Evolutionary conservation across 2,329 filamentous ascomycete genomes (phyloP), one percentile per base, ranked within the genome.

Genomic region (Claviceps sp.): DNA sequence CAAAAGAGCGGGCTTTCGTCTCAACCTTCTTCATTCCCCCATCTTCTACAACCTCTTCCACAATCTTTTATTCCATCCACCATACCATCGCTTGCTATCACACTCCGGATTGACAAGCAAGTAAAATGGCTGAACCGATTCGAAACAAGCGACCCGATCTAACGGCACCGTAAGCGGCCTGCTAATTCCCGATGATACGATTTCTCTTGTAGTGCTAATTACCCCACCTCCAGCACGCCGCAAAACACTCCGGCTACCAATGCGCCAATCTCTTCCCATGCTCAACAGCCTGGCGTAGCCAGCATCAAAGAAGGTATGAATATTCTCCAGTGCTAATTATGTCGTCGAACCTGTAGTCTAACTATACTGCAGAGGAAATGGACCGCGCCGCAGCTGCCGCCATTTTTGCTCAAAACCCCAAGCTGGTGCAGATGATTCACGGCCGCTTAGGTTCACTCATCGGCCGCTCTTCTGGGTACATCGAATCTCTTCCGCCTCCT

Each of bases 211-310:
- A 60, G 64, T 64, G 58, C 65, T 66, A 63, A 68, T 61, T 68
- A 68, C 65, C 66, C 67, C 65, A 64, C 65, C 62, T 62, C 62
- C 70, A 97, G 93, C 65, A 98, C 93, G 66, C 93, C 93, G 65
- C 93, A 98, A 74, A 98, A 98, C 77, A 98, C 93, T 52, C 93
- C 93, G 61, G 86, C 89, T 60, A 89, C 83, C 73, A 90, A 91
- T 75, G 93, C 94, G 60, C 93, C 93, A 59, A 97, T 98, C 72
- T 95, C 90, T 51, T 97, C 91, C 57, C 91, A 93, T 72, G 93
- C 94, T 61, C 89, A 95, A 74, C 89, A 95, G 73, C 93, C 93
- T 57, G 88, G 86, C 60, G 85, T 98, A 57, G 77, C 88, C 60
- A 96, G 89, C 71, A 97, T 98, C 75, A 93, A 91, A 71, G 93